Conservation (phyloP, 495 filamentous ascomycete genomes). For the Penicillium coffeae region DNA sequence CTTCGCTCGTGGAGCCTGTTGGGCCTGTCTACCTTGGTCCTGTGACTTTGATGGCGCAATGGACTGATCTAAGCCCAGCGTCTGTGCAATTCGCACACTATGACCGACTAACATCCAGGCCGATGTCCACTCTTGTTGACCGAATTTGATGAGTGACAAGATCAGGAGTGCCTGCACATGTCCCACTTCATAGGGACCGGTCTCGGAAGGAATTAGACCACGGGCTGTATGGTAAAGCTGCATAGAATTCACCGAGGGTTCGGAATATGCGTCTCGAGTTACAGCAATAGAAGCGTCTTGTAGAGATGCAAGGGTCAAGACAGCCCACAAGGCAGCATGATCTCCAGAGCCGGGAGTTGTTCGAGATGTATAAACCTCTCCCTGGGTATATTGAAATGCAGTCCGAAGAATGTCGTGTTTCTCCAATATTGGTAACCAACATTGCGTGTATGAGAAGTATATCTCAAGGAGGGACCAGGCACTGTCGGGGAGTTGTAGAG, state of each 20-base stretch:
- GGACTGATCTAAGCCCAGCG: conserved; percentile 37
- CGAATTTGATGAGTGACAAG: conserved; percentile 55
- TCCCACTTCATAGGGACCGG: conserved; percentile 49
- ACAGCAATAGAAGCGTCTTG: conserved; percentile 46
- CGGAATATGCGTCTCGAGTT: conserved; percentile 21
- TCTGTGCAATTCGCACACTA: conserved; percentile 53
- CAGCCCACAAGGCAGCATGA: conserved; percentile 62
- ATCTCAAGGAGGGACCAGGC: conserved; percentile 61
- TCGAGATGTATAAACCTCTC: conserved; percentile 26
- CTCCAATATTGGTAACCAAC: conserved; percentile 70
- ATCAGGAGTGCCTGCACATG: conserved; percentile 64
- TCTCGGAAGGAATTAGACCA: conserved; percentile 52
- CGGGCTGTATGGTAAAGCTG: conserved; percentile 53
- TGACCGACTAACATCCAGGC: conserved; percentile 61
- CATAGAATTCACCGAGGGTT: conserved; percentile 16
- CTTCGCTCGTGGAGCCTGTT: conserved; percentile 31
- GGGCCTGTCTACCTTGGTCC: conserved; percentile 14
- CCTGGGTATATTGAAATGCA: conserved; percentile 42
- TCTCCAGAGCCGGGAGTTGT: conserved; percentile 42
- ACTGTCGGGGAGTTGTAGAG: conserved; percentile 40
- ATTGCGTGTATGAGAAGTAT: conserved; percentile 71
- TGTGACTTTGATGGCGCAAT: conserved; percentile 3
- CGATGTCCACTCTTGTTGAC: conserved; percentile 44
- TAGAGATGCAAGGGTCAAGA: conserved; percentile 49
- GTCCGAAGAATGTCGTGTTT: conserved; percentile 60